Evolutionary conservation across 306 rosid species (phyloP).

Genomic region (Medicago lupulina): DNA sequence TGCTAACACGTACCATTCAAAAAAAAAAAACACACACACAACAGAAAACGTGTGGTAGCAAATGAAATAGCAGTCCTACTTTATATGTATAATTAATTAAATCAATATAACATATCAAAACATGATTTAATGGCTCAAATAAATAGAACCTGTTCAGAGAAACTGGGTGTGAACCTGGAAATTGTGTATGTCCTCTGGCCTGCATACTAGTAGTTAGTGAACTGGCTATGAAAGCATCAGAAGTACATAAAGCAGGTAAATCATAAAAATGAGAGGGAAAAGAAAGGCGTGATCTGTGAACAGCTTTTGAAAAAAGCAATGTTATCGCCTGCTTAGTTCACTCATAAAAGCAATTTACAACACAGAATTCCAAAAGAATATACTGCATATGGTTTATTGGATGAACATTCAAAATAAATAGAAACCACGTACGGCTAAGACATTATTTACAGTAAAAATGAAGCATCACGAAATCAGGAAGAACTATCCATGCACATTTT

Average conservation of each 20-base stretch:
- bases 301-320: slow-evolving; percentile 30
- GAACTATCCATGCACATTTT: not conserved
- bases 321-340: slow-evolving; percentile 12
- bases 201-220: slow-evolving; percentile 55
- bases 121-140: slow-evolving; percentile 37
- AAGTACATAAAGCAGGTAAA: slow-evolving; percentile 31
- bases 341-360: slow-evolving; percentile 16
- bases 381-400: slow-evolving; percentile 22
- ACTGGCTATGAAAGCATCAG: slow-evolving; percentile 33
- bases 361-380: not conserved
- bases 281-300: not conserved
- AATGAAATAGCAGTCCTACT: slow-evolving; percentile 27
- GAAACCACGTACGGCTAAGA: not conserved
- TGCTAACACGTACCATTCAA: not conserved
- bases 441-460: not conserved
- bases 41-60: slow-evolving; percentile 3
- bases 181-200: slow-evolving; percentile 82
- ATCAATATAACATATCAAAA: slow-evolving; percentile 3
- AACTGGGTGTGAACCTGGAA: slow-evolving; percentile 99
- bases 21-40: not conserved
- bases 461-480: slow-evolving; percentile 12
- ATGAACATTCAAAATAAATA: slow-evolving; percentile 27
- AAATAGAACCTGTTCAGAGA: slow-evolving; percentile 88
- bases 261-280: slow-evolving; percentile 2
- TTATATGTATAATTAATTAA: slow-evolving; percentile 18